A percentile compares a stretch with the other conserved stretches of the same genome.
Evolutionary conservation across 129 eudicot species (phyloP).

Genomic region (Arctium lappa): DNA sequence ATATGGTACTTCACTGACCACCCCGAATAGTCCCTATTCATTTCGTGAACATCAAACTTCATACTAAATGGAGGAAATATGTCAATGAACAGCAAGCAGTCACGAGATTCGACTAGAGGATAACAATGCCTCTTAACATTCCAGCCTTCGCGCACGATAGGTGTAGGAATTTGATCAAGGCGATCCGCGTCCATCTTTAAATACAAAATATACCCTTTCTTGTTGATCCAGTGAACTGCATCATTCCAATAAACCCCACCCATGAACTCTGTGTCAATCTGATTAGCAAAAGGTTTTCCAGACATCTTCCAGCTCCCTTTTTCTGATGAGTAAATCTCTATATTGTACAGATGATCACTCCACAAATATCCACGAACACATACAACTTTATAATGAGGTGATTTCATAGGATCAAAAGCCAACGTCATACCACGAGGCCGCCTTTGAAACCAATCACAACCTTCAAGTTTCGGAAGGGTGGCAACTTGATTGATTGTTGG

Average conservation of each 20-base stretch:
- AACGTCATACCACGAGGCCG: slow-evolving; percentile 34
- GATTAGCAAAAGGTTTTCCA: slow-evolving; percentile 22
- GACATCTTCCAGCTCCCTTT: slow-evolving; percentile 28
- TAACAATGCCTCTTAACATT: slow-evolving; percentile 27
- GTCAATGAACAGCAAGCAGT: slow-evolving; percentile 43
- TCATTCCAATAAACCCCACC: slow-evolving; percentile 51
- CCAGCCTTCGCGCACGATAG: slow-evolving; percentile 16
- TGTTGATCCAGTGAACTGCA: slow-evolving; percentile 43
- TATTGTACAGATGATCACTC: slow-evolving; percentile 10
- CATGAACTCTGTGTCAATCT: slow-evolving; percentile 25
- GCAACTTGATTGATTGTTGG: slow-evolving; percentile 42
- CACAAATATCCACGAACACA: slow-evolving; percentile 21
- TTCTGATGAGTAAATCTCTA: slow-evolving; percentile 42
- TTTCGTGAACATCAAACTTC: slow-evolving; percentile 32
- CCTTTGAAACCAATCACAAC: slow-evolving; percentile 6
- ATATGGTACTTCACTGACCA: slow-evolving; percentile 36
- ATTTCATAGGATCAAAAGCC: slow-evolving; percentile 46
- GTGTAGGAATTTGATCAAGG: slow-evolving; percentile 25
- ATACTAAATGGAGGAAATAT: slow-evolving; percentile 1
- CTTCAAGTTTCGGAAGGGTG: slow-evolving; percentile 20
- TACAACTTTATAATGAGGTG: slow-evolving; percentile 19
- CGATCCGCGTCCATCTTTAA: slow-evolving; percentile 34
- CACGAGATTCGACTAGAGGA: slow-evolving; percentile 41
- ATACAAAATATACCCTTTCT: slow-evolving; percentile 15
- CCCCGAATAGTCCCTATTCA: slow-evolving; percentile 31